Percentiles rank a stretch among this genome's conserved stretches.
These are phyloP conservation scores for Pseudocercospora eumusae DNA, from an alignment of 2,329 filamentous ascomycete genomes.

Conservation along the genomic window DNA sequence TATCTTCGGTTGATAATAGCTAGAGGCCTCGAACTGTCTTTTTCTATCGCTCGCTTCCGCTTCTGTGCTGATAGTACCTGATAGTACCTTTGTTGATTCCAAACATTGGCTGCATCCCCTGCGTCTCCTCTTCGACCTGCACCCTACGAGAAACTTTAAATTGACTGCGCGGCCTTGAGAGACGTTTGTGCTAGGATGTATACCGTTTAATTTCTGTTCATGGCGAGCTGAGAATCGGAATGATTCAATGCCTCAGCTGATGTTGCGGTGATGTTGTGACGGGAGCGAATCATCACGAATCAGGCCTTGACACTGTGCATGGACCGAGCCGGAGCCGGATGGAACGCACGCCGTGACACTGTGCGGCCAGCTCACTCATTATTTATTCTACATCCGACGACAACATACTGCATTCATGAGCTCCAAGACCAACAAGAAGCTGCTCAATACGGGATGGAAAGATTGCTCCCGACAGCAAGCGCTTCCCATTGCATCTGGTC, in stretches of 20 bases:
- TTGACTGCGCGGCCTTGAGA: background rate
- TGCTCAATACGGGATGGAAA: background rate
- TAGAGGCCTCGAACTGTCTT: background rate
- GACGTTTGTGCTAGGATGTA: background rate
- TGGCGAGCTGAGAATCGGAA: no score
- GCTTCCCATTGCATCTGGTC: background rate
- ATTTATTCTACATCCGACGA: background rate
- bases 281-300: background rate
- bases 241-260: no score
- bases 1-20: background rate
- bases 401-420: no score
- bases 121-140: background rate
- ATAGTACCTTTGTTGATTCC: background rate
- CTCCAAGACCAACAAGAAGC: background rate
- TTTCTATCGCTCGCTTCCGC: slow-evolving; percentile 1
- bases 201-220: background rate
- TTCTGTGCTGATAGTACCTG: background rate
- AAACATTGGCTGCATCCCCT: background rate
- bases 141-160: background rate
- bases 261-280: background rate
- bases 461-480: background rate
- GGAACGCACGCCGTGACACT: background rate
- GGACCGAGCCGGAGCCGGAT: slow-evolving; percentile 3
- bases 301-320: background rate
- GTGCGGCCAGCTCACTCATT: background rate